Conservation (phyloP, 1,284 basidiomycete genomes). For the Puccinia coronata region DNA sequence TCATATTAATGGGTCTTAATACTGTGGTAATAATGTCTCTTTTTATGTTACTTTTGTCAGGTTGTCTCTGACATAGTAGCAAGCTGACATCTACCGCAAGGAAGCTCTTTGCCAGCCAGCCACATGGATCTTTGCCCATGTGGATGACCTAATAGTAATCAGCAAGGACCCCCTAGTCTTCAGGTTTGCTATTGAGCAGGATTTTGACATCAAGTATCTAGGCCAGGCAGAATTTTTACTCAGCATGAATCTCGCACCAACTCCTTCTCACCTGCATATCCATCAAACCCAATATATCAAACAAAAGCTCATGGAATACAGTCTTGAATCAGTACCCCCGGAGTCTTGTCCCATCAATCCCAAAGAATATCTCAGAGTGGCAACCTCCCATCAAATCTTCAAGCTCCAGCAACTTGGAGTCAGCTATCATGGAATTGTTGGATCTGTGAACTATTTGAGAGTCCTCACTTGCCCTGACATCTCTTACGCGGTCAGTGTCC, state of each 20-base stretch:
- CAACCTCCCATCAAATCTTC: neutral
- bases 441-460: constrained; percentile 14
- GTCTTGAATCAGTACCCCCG: neutral
- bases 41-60: too few relatives aligned
- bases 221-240: neutral
- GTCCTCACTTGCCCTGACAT: constrained; percentile 6
- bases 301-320: neutral
- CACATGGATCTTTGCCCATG: constrained; percentile 4
- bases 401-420: neutral
- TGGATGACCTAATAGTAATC: constrained; percentile 4
- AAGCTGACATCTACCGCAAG: too few relatives aligned
- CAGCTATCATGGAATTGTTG: neutral
- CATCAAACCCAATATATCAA: neutral
- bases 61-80: too few relatives aligned
- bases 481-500: constrained; percentile 15
- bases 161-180: neutral
- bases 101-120: neutral
- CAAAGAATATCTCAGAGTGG: neutral
- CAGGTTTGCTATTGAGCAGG: neutral
- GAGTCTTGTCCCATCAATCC: neutral
- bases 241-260: neutral
- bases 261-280: neutral
- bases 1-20: too few relatives aligned
- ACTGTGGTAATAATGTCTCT: too few relatives aligned
- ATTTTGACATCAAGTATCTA: constrained; percentile 1